Base-by-base conservation (phyloP, 1,139 yeast genomes). In the Taphrina confusa region DNA sequence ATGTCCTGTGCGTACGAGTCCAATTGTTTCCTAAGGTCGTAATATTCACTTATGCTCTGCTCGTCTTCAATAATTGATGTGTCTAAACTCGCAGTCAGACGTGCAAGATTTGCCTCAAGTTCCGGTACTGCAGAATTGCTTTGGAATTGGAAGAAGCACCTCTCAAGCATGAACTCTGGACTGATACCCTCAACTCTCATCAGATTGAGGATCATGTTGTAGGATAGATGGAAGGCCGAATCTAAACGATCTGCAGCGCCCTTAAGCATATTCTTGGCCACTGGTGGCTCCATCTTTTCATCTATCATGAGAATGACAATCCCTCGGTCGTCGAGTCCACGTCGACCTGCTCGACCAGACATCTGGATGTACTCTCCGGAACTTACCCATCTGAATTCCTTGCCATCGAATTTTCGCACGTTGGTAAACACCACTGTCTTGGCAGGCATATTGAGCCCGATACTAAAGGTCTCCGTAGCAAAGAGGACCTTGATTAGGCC, bases 331-430 rank as follows among this genome's bases (percentile, higher is more conserved):
- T 94, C 99, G 66, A 94, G 80, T 69, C 99, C 98, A 80, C 99
- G 87, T 79, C 99, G 91, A 69, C 99, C 99, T 16, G 99, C 99
- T 76, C 99, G 85, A 65, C 99, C 99, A 44, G 97, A 88, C 99
- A 92, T 92, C 76, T 94, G 99, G 68, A 92, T 94, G 74, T 92
- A 94, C 75, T 94, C 99, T 76, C 98, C 99, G 63, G 97, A 97
- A 61, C 96, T 88, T 40, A 94, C 96, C 97, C 97, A 92, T 74
- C 99, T 83, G 77, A 91, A 90, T 25, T 92, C 94, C 64, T 82
- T 84, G 68, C 98, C 98, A 74, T 94, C 99, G 95, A 96, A 92
- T 72, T 94, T 94, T 72, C 98, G 83, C 12, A 94, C 98, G 45
- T 94, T 87, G 0, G 98, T 92, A 74, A 94, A 94, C 8, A 94